Evolutionary conservation across 2,329 filamentous ascomycete genomes (phyloP).

Genomic region (Botryotinia calthae): DNA sequence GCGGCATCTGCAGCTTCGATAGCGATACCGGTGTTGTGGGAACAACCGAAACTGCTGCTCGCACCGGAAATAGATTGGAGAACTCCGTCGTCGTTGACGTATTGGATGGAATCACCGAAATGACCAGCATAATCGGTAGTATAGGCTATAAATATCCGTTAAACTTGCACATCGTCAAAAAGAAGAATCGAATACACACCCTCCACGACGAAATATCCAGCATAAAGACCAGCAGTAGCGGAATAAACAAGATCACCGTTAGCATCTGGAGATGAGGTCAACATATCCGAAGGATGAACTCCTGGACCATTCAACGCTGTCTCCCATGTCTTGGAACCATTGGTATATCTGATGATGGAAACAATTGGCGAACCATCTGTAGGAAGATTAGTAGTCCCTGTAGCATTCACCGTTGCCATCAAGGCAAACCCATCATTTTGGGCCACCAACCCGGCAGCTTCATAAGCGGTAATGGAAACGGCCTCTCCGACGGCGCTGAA

Average conservation of each 20-base stretch:
- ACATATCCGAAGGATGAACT: slow-evolving; percentile 44
- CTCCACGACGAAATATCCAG: slow-evolving; percentile 61
- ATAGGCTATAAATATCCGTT: slow-evolving; percentile 43
- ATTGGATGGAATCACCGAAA: slow-evolving; percentile 55
- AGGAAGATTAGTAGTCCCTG: slow-evolving; percentile 50
- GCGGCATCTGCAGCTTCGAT: slow-evolving; percentile 50
- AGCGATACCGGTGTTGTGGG: slow-evolving; percentile 63
- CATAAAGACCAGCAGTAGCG: slow-evolving; percentile 53
- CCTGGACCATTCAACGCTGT: slow-evolving; percentile 57
- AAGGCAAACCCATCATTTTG: slow-evolving; percentile 63
- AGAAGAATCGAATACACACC: slow-evolving; percentile 32
- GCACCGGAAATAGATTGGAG: slow-evolving; percentile 49
- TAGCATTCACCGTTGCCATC: slow-evolving; percentile 52
- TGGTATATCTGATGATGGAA: slow-evolving; percentile 57
- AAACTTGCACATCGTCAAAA: neutral
- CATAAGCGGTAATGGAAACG: slow-evolving; percentile 53
- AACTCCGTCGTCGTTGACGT: slow-evolving; percentile 48
- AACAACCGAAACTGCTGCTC: slow-evolving; percentile 58
- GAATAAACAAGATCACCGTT: slow-evolving; percentile 64
- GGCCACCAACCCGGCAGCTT: slow-evolving; percentile 59
- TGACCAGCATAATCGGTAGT: slow-evolving; percentile 53
- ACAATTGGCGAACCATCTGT: slow-evolving; percentile 50
- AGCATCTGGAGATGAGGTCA: slow-evolving; percentile 54
- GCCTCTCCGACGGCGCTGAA: slow-evolving; percentile 53
- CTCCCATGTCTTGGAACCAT: slow-evolving; percentile 55